phyloP scores from a whole-genome alignment of 306 rosid genomes.

The Citrullus amarus region DNA sequence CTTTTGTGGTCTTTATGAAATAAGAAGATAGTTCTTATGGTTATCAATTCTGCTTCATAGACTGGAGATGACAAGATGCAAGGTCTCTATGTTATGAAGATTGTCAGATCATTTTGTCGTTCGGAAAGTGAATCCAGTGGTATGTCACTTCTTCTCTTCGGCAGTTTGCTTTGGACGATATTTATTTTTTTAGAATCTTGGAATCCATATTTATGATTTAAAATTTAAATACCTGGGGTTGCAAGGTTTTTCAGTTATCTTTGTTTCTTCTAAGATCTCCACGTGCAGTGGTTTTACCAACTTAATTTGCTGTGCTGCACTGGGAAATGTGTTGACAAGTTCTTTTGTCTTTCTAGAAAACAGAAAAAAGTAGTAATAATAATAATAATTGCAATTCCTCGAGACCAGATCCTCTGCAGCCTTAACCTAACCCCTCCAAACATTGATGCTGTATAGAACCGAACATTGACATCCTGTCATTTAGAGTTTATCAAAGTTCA shows the following conservation, averaged over 20 bases:
- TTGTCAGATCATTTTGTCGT: constrained; percentile 87
- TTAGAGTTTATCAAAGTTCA: background rate
- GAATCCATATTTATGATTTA: background rate
- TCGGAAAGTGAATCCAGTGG: constrained; percentile 46
- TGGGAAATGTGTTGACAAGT: background rate
- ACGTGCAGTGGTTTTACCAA: background rate
- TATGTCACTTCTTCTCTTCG: constrained; percentile 21
- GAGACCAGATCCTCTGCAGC: background rate
- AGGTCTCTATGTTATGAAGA: constrained; percentile 79
- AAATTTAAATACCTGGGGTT: background rate
- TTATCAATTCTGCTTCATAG: constrained; percentile 26
- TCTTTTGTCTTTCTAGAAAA: background rate
- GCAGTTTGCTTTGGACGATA: background rate
- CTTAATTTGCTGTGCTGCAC: background rate
- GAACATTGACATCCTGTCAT: background rate
- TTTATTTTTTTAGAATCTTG: background rate
- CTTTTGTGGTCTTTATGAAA: background rate
- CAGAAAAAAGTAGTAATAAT: background rate
- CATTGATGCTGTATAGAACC: background rate
- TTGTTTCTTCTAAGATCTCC: background rate
- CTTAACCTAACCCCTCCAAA: background rate
- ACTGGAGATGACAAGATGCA: constrained; percentile 70
- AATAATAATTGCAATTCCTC: background rate
- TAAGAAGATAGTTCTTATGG: background rate
- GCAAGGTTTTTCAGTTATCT: background rate